These are phyloP conservation scores for Coccomyxa subellipsoidea DNA, from an alignment of 163 green algal genomes.

Conservation along the genomic window DNA sequence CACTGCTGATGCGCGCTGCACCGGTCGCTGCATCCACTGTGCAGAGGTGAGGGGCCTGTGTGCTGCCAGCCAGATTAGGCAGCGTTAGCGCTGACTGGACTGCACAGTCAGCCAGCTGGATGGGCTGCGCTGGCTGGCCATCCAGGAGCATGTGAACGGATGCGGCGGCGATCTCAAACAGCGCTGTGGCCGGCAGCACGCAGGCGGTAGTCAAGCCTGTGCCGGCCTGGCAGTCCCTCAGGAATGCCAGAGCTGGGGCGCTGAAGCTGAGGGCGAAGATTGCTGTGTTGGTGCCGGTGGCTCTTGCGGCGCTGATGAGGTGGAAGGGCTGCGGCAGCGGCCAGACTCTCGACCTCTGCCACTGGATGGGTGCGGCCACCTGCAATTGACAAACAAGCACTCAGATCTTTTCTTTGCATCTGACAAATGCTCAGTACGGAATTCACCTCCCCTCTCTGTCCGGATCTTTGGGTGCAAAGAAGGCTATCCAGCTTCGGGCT, in stretches of 20 bases:
- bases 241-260: not conserved
- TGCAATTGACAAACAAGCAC: not conserved
- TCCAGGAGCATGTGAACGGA: not conserved
- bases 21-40: not conserved
- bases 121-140: not conserved
- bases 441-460: too few species aligned
- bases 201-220: not conserved
- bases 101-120: not conserved
- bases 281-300: not conserved
- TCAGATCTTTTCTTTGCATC: not conserved
- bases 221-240: not conserved
- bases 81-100: not conserved
- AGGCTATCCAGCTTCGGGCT: too few species aligned
- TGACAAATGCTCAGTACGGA: not conserved
- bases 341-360: not conserved
- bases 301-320: not conserved
- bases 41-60: not conserved
- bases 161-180: conserved; percentile 10
- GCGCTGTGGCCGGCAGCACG: not conserved
- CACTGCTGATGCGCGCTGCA: not conserved
- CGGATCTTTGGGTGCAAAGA: too few species aligned
- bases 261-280: not conserved
- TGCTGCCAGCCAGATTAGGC: not conserved
- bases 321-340: not conserved
- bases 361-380: not conserved